A percentile compares a stretch with the other conserved stretches of the same genome.
Evolutionary conservation across 306 rosid genomes (phyloP).

Genomic region (Gillenia trifoliata): DNA sequence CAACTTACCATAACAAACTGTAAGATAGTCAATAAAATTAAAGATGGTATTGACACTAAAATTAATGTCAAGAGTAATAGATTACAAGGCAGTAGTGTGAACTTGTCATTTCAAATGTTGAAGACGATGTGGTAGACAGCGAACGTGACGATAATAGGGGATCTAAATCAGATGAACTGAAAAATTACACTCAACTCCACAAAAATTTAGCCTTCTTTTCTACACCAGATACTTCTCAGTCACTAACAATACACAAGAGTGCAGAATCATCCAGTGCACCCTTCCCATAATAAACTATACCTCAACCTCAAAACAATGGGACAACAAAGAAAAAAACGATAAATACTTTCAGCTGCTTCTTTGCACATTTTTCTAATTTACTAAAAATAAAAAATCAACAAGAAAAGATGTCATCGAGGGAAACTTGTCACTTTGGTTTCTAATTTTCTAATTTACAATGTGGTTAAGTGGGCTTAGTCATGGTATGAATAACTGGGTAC

Average conservation of each 20-base stretch:
- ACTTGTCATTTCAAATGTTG: background rate
- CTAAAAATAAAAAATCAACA: background rate
- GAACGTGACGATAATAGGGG: background rate
- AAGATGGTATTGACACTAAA: background rate
- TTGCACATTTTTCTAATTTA: background rate
- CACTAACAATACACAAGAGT: background rate
- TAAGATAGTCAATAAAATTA: background rate
- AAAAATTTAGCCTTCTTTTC: background rate
- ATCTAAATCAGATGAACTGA: background rate
- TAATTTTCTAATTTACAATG: background rate
- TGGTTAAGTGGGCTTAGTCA: background rate
- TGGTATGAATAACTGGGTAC: background rate
- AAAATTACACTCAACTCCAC: background rate
- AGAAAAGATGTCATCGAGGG: background rate
- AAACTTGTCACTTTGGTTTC: background rate
- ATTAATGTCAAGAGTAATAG: background rate
- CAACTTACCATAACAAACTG: background rate
- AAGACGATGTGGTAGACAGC: background rate
- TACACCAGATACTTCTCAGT: background rate
- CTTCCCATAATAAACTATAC: background rate
- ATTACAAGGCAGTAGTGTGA: background rate
- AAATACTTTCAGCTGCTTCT: background rate
- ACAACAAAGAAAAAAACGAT: background rate
- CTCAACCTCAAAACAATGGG: background rate
- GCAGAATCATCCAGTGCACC: background rate